phyloP scores from a whole-genome alignment of 257 asterid species.

The Solanum dulcamara region DNA sequence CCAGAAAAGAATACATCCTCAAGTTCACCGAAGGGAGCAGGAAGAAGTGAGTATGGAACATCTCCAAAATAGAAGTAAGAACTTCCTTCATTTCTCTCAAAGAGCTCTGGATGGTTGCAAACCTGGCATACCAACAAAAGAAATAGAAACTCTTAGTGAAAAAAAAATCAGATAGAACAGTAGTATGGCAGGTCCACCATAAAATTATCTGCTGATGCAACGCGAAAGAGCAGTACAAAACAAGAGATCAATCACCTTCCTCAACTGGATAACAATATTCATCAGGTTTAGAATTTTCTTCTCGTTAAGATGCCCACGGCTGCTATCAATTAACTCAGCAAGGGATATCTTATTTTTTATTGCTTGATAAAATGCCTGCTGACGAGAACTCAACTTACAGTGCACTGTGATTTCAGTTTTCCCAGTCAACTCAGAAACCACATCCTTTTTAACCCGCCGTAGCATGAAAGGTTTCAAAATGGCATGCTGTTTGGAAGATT shows the following conservation, averaged over 20 bases:
- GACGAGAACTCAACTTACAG: conserved; percentile 88
- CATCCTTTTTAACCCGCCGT: conserved; percentile 95
- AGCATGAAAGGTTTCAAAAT: conserved; percentile 96
- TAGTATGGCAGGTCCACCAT: neutral
- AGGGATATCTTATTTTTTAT: conserved; percentile 95
- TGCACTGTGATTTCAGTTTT: conserved; percentile 86
- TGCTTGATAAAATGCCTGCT: conserved; percentile 96
- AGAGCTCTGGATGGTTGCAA: conserved; percentile 96
- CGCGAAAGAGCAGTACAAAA: neutral
- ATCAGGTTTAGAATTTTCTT: conserved; percentile 83
- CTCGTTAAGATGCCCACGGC: conserved; percentile 92
- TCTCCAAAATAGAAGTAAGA: conserved; percentile 79
- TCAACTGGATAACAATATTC: conserved; percentile 97
- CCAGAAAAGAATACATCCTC: conserved; percentile 77
- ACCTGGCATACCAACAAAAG: conserved; percentile 34
- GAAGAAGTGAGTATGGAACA: conserved; percentile 66
- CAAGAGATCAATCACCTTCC: conserved; percentile 54
- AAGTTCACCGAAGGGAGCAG: conserved; percentile 88
- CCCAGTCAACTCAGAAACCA: conserved; percentile 82
- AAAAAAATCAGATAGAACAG: neutral
- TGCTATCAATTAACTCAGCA: conserved; percentile 85
- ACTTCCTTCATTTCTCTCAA: conserved; percentile 99
- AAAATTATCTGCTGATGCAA: neutral
- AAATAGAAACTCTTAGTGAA: neutral
- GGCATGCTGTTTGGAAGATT: conserved; percentile 61